Percentiles rank a stretch among this genome's conserved stretches.
phyloP scores from a whole-genome alignment of 495 filamentous ascomycete species.

The Penicillium simplicissimum region DNA sequence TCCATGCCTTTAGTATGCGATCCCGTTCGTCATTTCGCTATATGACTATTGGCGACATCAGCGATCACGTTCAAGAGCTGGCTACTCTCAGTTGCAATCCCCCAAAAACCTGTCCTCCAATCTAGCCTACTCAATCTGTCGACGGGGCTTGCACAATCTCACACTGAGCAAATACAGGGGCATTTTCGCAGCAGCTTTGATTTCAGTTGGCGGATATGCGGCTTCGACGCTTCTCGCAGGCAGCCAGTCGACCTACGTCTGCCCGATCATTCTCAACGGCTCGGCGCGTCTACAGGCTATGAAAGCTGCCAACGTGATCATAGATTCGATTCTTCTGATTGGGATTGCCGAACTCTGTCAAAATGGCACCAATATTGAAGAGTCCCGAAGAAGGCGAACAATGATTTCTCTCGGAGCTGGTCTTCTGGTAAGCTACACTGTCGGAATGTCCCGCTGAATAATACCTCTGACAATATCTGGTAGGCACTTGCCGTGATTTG shows the following conservation, averaged over 20 bases:
- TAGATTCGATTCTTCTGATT: constrained; percentile 42
- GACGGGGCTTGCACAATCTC: constrained; percentile 29
- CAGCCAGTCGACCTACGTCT: constrained; percentile 49
- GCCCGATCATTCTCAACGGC: constrained; percentile 36
- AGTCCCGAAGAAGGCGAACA: constrained; percentile 29
- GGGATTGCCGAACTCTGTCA: constrained; percentile 33
- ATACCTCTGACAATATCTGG: constrained; percentile 8
- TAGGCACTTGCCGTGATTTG: constrained; percentile 40
- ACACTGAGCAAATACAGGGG: constrained; percentile 34
- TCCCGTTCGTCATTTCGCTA: constrained; percentile 45
- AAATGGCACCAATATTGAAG: constrained; percentile 21
- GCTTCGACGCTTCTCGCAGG: constrained; percentile 29
- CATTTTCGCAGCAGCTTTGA: constrained; percentile 35
- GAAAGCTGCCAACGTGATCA: constrained; percentile 27
- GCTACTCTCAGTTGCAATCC: constrained; percentile 25
- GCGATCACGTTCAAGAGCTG: constrained; percentile 23
- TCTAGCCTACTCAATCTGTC: constrained; percentile 21
- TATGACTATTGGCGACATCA: constrained; percentile 47
- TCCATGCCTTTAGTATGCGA: constrained; percentile 27
- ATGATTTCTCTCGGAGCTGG: constrained; percentile 37
- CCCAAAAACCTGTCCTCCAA: constrained; percentile 22
- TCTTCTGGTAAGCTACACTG: constrained; percentile 37
- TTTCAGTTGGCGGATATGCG: constrained; percentile 34
- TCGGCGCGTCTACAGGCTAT: constrained; percentile 27
- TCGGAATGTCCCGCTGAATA: neutral